Evolutionary conservation across 306 rosid genomes (phyloP).

Genomic region (Fragaria nilgerrensis): DNA sequence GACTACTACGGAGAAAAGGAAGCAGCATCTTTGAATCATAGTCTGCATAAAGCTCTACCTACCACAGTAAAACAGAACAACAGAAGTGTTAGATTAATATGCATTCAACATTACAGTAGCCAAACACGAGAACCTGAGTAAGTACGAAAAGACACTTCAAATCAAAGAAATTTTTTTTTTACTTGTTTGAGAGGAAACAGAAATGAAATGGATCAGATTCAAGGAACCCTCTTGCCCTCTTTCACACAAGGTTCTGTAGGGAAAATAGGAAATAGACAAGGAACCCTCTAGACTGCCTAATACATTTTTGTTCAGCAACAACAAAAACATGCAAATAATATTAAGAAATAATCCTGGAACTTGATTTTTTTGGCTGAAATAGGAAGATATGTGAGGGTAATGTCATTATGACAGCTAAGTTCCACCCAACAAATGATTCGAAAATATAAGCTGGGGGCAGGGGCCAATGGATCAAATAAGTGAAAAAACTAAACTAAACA

Average conservation of each 20-base stretch:
- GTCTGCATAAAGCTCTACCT: constrained; percentile 98
- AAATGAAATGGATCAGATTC: not conserved
- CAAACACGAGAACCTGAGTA: constrained; percentile 1
- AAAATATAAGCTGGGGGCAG: not conserved
- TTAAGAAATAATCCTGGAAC: not conserved
- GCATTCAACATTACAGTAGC: not conserved
- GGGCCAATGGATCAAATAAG: not conserved
- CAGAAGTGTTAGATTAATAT: constrained; percentile 16
- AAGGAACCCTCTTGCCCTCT: not conserved
- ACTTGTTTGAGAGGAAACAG: not conserved
- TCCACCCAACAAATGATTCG: not conserved
- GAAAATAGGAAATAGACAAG: not conserved
- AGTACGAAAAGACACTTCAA: not conserved
- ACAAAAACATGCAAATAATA: not conserved
- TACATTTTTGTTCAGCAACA: not conserved
- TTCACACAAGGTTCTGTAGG: not conserved
- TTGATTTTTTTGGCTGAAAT: not conserved
- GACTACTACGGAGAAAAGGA: constrained; percentile 93
- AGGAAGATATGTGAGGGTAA: not conserved
- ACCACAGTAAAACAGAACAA: constrained; percentile 28
- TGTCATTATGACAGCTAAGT: not conserved
- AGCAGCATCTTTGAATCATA: constrained; percentile 90
- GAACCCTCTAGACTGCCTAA: not conserved
- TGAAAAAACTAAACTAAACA: not conserved
- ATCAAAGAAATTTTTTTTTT: not conserved